Conservation (phyloP, 1,139 yeast species). For the Candida buenavistaensis region DNA sequence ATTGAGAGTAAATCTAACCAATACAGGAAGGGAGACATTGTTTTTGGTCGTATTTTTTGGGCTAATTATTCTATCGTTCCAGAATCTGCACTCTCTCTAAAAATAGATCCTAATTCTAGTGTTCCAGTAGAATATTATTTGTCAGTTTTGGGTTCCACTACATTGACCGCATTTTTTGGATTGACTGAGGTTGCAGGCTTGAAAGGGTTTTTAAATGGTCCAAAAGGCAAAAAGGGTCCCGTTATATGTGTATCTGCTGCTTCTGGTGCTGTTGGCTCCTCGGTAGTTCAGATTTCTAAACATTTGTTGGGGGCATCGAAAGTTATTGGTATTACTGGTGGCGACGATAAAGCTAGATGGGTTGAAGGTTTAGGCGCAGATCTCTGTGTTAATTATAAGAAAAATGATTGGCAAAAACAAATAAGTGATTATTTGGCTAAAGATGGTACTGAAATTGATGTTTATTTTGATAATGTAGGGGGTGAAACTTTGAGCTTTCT, state of each 20-base stretch:
- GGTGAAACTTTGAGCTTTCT: constrained; percentile 56
- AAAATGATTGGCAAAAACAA: constrained; percentile 41
- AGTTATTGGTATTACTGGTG: constrained; percentile 68
- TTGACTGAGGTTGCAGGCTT: constrained; percentile 45
- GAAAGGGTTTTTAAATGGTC: constrained; percentile 16
- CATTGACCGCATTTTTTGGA: constrained; percentile 64
- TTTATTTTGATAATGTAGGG: constrained; percentile 62
- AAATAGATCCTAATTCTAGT: constrained; percentile 23
- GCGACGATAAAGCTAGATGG: constrained; percentile 53
- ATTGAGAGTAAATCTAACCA: constrained; percentile 41
- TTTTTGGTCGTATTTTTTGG: constrained; percentile 32
- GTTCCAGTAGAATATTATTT: constrained; percentile 28
- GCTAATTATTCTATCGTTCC: constrained; percentile 27
- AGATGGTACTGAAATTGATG: constrained; percentile 45
- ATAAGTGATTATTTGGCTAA: constrained; percentile 45
- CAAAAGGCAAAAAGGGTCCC: constrained; percentile 32
- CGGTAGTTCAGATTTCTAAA: constrained; percentile 60
- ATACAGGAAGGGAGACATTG: constrained; percentile 45
- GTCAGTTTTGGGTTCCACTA: constrained; percentile 51
- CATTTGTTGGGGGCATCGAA: constrained; percentile 51
- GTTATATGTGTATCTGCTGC: constrained; percentile 62
- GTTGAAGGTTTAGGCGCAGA: constrained; percentile 60
- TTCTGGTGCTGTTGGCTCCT: constrained; percentile 69
- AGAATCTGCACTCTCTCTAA: constrained; percentile 22
- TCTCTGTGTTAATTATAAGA: constrained; percentile 55